phyloP scores from a whole-genome alignment of 2,329 filamentous ascomycete genomes.

The Aspergillus costaricaensis region DNA sequence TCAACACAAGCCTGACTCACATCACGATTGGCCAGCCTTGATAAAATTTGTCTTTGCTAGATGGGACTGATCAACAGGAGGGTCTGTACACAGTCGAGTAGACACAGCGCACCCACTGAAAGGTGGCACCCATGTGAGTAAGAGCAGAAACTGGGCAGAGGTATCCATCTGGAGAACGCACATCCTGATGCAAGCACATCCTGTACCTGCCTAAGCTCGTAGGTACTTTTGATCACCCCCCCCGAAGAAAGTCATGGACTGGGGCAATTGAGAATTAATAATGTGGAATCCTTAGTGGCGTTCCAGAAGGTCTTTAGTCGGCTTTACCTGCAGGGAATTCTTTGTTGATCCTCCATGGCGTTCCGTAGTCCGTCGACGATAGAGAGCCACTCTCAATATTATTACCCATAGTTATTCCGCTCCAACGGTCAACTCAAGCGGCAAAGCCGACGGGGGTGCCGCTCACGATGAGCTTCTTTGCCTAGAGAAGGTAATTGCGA shows the following conservation, averaged over 20 bases:
- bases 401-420: background rate
- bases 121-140: background rate
- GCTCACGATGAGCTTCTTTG: background rate
- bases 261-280: background rate
- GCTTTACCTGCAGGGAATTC: conserved; percentile 16
- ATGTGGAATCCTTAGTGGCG: conserved; percentile 11
- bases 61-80: background rate
- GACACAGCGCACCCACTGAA: background rate
- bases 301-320: conserved; percentile 20
- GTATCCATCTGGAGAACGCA: background rate
- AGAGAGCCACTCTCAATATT: background rate
- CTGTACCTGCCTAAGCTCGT: background rate
- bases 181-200: background rate
- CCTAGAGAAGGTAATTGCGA: background rate
- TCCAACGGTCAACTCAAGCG: background rate
- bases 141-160: background rate
- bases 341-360: conserved; percentile 20
- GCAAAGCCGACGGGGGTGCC: background rate
- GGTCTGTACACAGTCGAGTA: background rate
- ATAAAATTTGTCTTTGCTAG: background rate
- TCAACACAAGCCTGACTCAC: conserved; percentile 7
- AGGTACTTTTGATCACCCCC: conserved; percentile 2
- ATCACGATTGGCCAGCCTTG: background rate
- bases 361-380: conserved; percentile 2
- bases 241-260: background rate